Evolutionary conservation across 2,329 filamentous ascomycete genomes (phyloP), one percentile per base, ranked within the genome.

Genomic region (Juglanconis juglandina): DNA sequence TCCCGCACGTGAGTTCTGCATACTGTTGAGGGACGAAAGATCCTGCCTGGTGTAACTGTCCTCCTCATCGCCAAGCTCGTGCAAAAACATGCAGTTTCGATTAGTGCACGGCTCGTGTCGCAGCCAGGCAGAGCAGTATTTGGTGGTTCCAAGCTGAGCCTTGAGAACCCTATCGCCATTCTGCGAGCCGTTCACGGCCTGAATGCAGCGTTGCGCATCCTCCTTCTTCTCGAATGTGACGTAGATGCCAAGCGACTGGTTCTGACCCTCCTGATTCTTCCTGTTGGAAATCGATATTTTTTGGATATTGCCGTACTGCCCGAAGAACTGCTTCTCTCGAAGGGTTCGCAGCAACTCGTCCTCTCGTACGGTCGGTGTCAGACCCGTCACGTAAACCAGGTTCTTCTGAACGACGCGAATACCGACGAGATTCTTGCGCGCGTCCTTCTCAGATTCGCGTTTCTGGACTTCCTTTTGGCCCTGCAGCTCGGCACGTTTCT

Each of bases 201-300:
- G 84, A 64, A 99, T 99, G 73, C 95, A 99, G 42, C 85, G 87
- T 46, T 89, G 89, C 14, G 95, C 95, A 75, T 98, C 95, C 66
- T 92, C 87, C 72, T 96, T 96, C 65, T 86, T 88, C 67, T 95
- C 90, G 72, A 97, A 99, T 0, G 95, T 99, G n/a, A 99, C 95
- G 71, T 99, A 99, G 54, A 99, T 94, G 51, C 95, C 95, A 5
- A 99, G 88, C 0, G 93, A 96, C 68, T 95, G 90, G 66, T 92
- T 90, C 64, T 94, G 83, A 35, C 84, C 84, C 69, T 88, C 85
- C 37, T 85, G 83, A 62, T 83, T 91, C 74, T 96, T 96, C 46
- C 92, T 87, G 74, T 96, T 97, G 80, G 93, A 98, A 66, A 99
- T 96, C 58, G 96, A 96, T 59, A 99, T 98, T 75, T 99, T 99